Base-by-base conservation (phyloP, 1,284 basidiomycete species). In the Meira miltonrushii region DNA sequence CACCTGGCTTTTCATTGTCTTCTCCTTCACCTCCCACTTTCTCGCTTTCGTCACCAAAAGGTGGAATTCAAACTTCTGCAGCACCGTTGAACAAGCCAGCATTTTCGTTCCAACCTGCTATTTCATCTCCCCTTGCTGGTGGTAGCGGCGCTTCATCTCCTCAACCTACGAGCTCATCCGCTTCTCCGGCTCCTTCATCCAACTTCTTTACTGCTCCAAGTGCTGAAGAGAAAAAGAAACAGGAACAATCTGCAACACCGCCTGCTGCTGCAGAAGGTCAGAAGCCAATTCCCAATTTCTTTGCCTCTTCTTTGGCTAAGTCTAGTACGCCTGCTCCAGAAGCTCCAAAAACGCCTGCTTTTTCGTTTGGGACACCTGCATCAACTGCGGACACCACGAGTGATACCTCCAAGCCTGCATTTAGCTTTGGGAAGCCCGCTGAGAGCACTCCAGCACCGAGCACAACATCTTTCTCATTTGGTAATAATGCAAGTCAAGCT, bases 231-330 rank as follows among this genome's bases (percentile, higher is more conserved):
- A 71, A 62, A 66, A 15, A 71, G 68, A 41, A 70, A 69, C 62
- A n/a, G 25, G 17, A 21, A 3, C 21, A n/a, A 21, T 46, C 64
- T 12, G 56, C 54, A 25, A 37, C 25, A 15, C 25, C 54, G 57
- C 25, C 60, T 13, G 55, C 15, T 12, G 60, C 67, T 5, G 62
- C 56, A 38, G 71, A 68, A 59, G 72, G 74, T 44, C 65, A 67
- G 50, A 71, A 71, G 5, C 71, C 72, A 0, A 61, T 70, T 13
- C 72, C 72, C 41, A 68, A 73, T 62, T 75, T 69, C 58, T 67
- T 69, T 25, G 60, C 64, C 21, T 54, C 61, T 2, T 50, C 66
- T 8, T 44, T 58, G 15, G 21, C 51, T 12, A 23, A 59, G 0
- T 6, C 55, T 1, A 17, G 44, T 15, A 13, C 54, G 8, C 39